Base-by-base conservation (phyloP, 768 basidiomycete species). In the Russula sp. region DNA sequence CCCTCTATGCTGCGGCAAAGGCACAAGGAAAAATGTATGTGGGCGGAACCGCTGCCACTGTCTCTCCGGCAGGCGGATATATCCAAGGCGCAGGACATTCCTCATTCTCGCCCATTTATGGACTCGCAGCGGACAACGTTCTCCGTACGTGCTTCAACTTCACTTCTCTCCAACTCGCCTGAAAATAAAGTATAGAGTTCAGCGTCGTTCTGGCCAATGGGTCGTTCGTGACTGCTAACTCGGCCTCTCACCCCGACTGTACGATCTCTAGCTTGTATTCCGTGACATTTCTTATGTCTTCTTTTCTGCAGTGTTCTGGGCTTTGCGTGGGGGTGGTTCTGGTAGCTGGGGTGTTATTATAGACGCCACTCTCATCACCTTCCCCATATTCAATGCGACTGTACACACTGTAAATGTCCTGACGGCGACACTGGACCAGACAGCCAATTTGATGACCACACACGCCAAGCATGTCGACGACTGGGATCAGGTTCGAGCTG, bases 281-380 rank as follows among this genome's bases (percentile, higher is more conserved):
- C 50, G n/a, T 3, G 13, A 26, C 20, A 13, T 14, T 1, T 63
- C 61, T 49, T 11, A 63, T 51, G n/a, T n/a, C 26, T n/a, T 22
- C 48, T 9, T 30, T 26, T 6, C 30, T 42, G 26, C 55, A 70
- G 70, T 71, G 20, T 71, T 70, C 59, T 69, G 62, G 65, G 65
- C 69, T 16, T 18, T 72, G 26, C 62, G 69, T 4, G 69, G 69
- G 13, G 67, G 61, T 4, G 64, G 67, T 3, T 61, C 60, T 16
- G 77, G 77, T 10, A 75, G 72, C 42, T 79, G 75, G 76, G 77
- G 77, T 26, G 72, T 78, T 22, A 72, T 78, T 49, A 68, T 76
- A 22, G 73, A 75, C 26, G 74, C 75, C 0, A 78, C 76, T 8
- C 67, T 76, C 69, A 70, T 68, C 30, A 75, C 75, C 1, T 75